Percentiles rank a stretch among this genome's conserved stretches.
Conservation (phyloP, 352 stramenopile genomes). For the Globisporangium nodosum region DNA sequence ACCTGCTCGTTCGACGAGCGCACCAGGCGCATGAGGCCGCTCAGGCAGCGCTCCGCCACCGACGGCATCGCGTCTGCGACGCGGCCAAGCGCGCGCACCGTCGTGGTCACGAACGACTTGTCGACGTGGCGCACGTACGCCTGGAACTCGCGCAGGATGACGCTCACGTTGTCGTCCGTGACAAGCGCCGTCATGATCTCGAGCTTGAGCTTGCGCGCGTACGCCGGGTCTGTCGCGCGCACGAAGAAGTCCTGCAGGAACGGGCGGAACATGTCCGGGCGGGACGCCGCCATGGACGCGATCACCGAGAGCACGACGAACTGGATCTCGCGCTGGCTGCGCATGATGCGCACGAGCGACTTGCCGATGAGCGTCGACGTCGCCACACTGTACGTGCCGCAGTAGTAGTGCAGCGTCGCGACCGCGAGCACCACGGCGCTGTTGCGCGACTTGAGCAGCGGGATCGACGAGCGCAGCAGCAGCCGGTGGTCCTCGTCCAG, state of each 20-base stretch:
- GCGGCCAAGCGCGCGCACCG: conserved; percentile 90
- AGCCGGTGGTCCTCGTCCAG: conserved; percentile 95
- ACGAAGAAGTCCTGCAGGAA: conserved; percentile 98
- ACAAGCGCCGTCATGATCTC: conserved; percentile 95
- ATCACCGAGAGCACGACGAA: conserved; percentile 93
- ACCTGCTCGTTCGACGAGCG: conserved; percentile 86
- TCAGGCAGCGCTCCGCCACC: conserved; percentile 90
- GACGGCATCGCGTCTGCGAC: conserved; percentile 88
- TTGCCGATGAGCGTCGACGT: conserved; percentile 92
- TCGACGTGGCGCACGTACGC: conserved; percentile 94
- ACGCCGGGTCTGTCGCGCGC: conserved; percentile 91
- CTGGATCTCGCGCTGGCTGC: conserved; percentile 96
- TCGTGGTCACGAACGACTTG: conserved; percentile 94
- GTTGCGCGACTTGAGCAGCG: conserved; percentile 96
- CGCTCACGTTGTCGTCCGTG: conserved; percentile 89
- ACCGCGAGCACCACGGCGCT: conserved; percentile 96
- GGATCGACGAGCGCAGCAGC: conserved; percentile 93
- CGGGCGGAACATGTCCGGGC: conserved; percentile 93
- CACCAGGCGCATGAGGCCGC: conserved; percentile 81
- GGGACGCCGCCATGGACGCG: conserved; percentile 90
- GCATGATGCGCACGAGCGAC: conserved; percentile 96
- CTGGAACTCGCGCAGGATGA: conserved; percentile 95
- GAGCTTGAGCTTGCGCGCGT: conserved; percentile 96
- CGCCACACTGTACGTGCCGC: conserved; percentile 83
- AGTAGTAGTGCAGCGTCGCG: conserved; percentile 97